phyloP scores from a whole-genome alignment of 2,329 filamentous ascomycete species.

The Nakataea oryzae region DNA sequence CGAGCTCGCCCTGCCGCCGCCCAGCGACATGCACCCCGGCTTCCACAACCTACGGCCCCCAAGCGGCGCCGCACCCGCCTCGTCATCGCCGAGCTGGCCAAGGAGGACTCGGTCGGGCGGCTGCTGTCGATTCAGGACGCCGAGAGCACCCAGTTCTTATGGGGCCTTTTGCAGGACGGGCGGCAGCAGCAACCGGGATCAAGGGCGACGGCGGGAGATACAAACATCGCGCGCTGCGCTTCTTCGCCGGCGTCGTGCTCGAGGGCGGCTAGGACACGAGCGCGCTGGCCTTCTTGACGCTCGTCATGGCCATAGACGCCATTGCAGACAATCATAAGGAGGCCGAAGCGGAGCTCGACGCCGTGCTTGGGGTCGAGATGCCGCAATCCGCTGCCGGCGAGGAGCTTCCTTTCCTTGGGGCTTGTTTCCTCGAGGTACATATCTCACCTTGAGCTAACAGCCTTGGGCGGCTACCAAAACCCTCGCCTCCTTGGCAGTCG shows the following conservation, averaged over 20 bases:
- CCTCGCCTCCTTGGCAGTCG: conserved; percentile 10
- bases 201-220: neutral
- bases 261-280: conserved; percentile 41
- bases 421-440: conserved; percentile 19
- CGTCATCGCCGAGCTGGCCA: conserved; percentile 14
- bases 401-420: conserved; percentile 19
- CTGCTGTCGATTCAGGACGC: conserved; percentile 36
- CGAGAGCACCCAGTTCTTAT: conserved; percentile 32
- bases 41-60: neutral
- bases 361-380: conserved; percentile 20
- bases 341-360: conserved; percentile 30
- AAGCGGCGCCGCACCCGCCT: neutral
- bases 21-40: neutral
- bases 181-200: conserved; percentile 9
- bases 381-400: conserved; percentile 19
- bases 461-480: neutral
- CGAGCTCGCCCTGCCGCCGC: neutral
- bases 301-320: conserved; percentile 33
- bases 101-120: conserved; percentile 23
- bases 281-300: conserved; percentile 32
- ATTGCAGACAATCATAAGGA: conserved; percentile 30
- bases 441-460: neutral
- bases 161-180: conserved; percentile 27
- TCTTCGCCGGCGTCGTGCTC: conserved; percentile 30
- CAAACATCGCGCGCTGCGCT: neutral